These are phyloP conservation scores for Diophrys sp. DNA, from an alignment of 73 alveolate genomes.

Conservation along the genomic window DNA sequence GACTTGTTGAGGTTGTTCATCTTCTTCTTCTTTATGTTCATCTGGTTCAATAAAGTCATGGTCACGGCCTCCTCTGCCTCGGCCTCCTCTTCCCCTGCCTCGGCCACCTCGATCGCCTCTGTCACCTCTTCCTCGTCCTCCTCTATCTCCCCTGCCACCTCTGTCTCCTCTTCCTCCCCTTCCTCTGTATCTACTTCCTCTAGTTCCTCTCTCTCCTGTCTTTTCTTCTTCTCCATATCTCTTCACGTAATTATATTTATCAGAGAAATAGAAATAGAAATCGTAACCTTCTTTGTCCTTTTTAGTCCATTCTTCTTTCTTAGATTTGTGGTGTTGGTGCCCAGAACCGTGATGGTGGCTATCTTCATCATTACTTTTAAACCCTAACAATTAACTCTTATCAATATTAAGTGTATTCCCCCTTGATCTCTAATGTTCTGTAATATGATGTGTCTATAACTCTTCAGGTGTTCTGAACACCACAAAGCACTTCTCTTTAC, in stretches of 20 bases:
- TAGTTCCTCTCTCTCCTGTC: constrained; percentile 2
- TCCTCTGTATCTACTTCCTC: constrained; percentile 12
- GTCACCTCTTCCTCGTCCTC: background rate
- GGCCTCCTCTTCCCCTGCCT: constrained; percentile 14
- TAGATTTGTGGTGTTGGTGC: background rate
- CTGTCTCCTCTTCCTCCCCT: constrained; percentile 33
- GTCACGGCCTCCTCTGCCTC: constrained; percentile 7
- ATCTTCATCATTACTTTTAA: constrained; percentile 21
- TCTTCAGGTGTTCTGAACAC: constrained; percentile 50
- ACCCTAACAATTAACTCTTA: constrained; percentile 37
- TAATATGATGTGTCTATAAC: constrained; percentile 35
- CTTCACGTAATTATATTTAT: constrained; percentile 46
- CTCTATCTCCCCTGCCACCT: constrained; percentile 8
- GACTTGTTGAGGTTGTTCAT: background rate
- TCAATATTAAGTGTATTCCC: constrained; percentile 3
- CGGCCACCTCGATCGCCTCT: constrained; percentile 5
- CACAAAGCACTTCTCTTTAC: constrained; percentile 45
- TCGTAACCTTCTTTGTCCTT: constrained; percentile 55
- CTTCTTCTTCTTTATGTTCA: constrained; percentile 9
- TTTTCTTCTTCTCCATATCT: constrained; percentile 14
- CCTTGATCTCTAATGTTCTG: constrained; percentile 1
- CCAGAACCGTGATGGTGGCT: background rate
- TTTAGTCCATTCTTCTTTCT: constrained; percentile 5
- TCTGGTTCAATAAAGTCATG: no score
- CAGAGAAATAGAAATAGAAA: constrained; percentile 43